A percentile compares a stretch with the other conserved stretches of the same genome.
phyloP scores from a whole-genome alignment of 2,329 filamentous ascomycete species.

The Dothistroma pini region DNA sequence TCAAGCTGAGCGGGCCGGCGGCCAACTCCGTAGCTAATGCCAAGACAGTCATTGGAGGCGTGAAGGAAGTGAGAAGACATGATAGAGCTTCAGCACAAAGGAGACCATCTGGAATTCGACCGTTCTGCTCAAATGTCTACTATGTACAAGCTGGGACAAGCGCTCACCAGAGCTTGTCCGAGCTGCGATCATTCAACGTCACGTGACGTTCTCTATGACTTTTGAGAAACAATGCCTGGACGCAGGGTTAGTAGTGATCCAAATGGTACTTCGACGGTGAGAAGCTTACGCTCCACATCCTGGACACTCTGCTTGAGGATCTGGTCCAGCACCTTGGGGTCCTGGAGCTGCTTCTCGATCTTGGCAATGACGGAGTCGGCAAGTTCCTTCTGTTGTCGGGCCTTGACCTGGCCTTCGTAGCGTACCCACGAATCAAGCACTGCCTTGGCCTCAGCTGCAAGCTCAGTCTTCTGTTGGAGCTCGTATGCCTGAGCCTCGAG shows the following conservation, averaged over 20 bases:
- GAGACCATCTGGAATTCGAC: constrained; percentile 18
- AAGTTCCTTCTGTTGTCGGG: constrained; percentile 95
- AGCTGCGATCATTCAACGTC: constrained; percentile 3
- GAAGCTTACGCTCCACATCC: constrained; percentile 84
- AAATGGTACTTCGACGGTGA: background rate
- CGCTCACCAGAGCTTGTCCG: constrained; percentile 1
- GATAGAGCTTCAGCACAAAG: constrained; percentile 14
- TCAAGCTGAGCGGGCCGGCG: background rate
- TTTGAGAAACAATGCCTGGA: constrained; percentile 27
- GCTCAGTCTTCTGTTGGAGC: constrained; percentile 91
- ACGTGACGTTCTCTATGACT: constrained; percentile 20
- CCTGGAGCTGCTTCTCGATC: constrained; percentile 98
- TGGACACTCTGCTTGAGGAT: constrained; percentile 95
- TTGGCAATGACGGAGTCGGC: constrained; percentile 91
- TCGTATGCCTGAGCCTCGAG: constrained; percentile 96
- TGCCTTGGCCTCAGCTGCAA: constrained; percentile 87
- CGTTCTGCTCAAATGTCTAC: constrained; percentile 23
- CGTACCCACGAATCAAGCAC: constrained; percentile 98
- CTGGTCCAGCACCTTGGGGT: constrained; percentile 94
- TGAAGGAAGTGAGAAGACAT: background rate
- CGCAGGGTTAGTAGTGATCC: constrained; percentile 7
- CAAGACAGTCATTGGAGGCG: background rate
- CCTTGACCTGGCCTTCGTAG: constrained; percentile 98
- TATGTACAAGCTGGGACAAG: constrained; percentile 22
- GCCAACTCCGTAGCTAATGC: constrained; percentile 1